Evolutionary conservation across 805 yeast genomes (phyloP), one percentile per base, ranked within the genome.

Genomic region (Saccharomycopsis sp.): DNA sequence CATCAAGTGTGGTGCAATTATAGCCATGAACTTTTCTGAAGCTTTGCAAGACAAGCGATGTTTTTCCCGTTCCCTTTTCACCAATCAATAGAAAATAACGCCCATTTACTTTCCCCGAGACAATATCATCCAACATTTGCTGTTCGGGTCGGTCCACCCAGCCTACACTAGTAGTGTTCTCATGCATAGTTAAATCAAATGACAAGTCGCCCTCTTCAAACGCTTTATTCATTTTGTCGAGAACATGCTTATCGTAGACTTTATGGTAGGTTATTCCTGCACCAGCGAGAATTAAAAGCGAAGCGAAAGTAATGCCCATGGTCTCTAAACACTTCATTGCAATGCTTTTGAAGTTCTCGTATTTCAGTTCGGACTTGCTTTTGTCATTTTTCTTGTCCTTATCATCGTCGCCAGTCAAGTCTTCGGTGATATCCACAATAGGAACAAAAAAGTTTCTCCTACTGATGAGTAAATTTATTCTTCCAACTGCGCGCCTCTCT

Each of bases 1-100:
- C 94, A 66, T 89, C 95, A 60, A 89, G 73, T 53, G 85, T 76
- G 0, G 89, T 80, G 53, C 89, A 88, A 64, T 84, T 81, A 54
- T 71, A 69, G 0, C 91, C 89, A 44, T 77, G 72, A 1, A 80
- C 81, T 62, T 83, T 79, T 59, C 82, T 78, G 75, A 89, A 80
- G 1, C 90, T 79, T 62, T 88, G 90, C 64, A 86, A 70, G 15
- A 89, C 75, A 74, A 89, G 77, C 0, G 92, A 84, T 0, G 91
- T 84, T 67, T 88, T 88, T 1, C 96, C 96, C 0, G 94, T 88
- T 0, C 96, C 96, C 67, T 89, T 88, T 67, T 88, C 96, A 34
- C 96, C 96, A 47, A 89, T 79, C 9, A 89, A 66, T 52, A 89
- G 71, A 65, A 81, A 85, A 70, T 88, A 89, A 16, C 92, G 69